These are phyloP conservation scores for Posidonia australis DNA, from an alignment of 106 monocot species.

Conservation along the genomic window DNA sequence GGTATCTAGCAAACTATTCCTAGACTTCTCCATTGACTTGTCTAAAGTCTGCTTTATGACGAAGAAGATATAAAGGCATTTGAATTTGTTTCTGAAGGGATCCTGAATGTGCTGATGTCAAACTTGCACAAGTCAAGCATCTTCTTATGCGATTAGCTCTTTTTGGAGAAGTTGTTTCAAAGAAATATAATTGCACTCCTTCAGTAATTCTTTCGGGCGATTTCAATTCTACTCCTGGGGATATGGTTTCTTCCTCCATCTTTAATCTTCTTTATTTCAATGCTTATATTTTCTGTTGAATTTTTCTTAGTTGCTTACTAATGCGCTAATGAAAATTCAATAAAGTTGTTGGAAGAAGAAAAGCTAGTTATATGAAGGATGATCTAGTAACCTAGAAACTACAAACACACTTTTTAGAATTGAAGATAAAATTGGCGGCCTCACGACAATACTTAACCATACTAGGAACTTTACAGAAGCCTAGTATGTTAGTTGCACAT, in stretches of 20 bases:
- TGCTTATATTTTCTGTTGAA: background rate
- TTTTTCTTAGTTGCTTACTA: background rate
- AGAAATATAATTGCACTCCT: slow-evolving; percentile 39
- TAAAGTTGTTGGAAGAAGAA: no score
- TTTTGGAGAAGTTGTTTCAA: slow-evolving; percentile 39
- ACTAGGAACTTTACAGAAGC: no score
- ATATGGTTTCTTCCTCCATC: slow-evolving; percentile 35
- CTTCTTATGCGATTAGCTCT: slow-evolving; percentile 45
- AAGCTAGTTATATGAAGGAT: no score
- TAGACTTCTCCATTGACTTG: no score
- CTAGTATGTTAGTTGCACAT: no score
- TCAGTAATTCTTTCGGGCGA: slow-evolving; percentile 71
- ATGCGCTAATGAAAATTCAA: no score
- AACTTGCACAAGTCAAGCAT: slow-evolving; percentile 84
- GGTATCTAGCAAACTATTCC: no score
- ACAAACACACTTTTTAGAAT: no score
- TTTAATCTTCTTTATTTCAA: background rate
- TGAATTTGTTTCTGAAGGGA: slow-evolving; percentile 41
- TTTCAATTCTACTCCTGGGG: slow-evolving; percentile 94
- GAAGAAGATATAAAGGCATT: background rate
- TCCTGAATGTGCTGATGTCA: slow-evolving; percentile 77
- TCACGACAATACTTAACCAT: no score
- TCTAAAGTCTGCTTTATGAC: no score
- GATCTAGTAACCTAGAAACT: no score
- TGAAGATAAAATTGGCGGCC: no score